A percentile compares a stretch with the other conserved stretches of the same genome.
phyloP scores from a whole-genome alignment of 140 eudicot species.

The Cichorium intybus region DNA sequence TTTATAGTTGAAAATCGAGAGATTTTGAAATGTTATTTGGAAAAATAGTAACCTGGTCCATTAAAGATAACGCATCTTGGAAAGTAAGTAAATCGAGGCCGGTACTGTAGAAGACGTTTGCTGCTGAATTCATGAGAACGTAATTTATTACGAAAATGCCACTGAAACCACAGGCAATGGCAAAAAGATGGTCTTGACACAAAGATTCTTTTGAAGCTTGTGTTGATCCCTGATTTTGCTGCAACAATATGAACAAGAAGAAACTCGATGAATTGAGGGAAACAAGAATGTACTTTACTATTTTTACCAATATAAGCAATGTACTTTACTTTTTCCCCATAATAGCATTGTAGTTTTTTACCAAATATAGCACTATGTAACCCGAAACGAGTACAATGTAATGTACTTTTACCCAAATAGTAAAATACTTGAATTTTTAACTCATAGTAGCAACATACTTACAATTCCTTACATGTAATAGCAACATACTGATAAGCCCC shows the following conservation, averaged over 20 bases:
- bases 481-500: no score
- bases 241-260: conserved; percentile 25
- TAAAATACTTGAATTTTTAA: no score
- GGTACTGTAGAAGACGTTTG: conserved; percentile 61
- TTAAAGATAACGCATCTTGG: conserved; percentile 74
- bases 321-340: no score
- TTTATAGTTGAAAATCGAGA: not conserved
- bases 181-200: conserved; percentile 68
- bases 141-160: conserved; percentile 78
- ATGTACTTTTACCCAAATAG: no score
- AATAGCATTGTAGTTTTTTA: no score
- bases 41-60: conserved; percentile 70
- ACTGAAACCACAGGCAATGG: conserved; percentile 62
- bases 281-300: no score
- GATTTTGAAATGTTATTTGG: not conserved
- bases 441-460: no score
- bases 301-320: no score
- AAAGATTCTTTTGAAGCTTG: conserved; percentile 45
- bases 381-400: no score
- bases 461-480: no score
- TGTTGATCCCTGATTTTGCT: conserved; percentile 55
- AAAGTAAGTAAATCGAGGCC: conserved; percentile 73
- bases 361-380: no score
- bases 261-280: not conserved
- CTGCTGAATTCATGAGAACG: conserved; percentile 78